Percentiles rank a stretch among this genome's conserved stretches.
Conservation (phyloP, 1,139 yeast species). For the Pichia sp. region DNA sequence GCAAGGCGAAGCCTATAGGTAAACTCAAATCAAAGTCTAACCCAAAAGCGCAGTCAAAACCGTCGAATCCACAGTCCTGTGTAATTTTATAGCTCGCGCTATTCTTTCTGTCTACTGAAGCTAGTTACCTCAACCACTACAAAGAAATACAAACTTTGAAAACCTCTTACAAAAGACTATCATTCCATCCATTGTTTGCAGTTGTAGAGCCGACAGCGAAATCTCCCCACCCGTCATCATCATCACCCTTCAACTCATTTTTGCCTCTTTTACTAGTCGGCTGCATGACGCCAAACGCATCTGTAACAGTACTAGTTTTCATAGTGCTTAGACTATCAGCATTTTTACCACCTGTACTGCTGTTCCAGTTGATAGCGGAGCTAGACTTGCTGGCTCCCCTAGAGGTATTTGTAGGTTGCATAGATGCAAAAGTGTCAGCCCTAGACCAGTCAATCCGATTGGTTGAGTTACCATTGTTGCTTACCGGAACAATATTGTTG, state of each 20-base stretch:
- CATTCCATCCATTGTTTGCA: background rate
- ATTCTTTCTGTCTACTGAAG: no score
- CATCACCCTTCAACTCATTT: background rate
- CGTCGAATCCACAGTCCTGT: background rate
- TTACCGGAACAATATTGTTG: background rate
- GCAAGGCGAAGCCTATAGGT: background rate
- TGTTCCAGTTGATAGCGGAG: background rate
- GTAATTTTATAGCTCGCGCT: background rate
- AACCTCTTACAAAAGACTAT: slow-evolving; percentile 9
- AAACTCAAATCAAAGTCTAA: background rate
- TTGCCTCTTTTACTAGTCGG: slow-evolving; percentile 4
- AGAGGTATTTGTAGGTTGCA: slow-evolving; percentile 13
- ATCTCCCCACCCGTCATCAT: slow-evolving; percentile 19
- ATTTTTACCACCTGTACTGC: background rate
- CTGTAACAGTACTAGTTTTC: background rate
- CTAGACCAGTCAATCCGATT: slow-evolving; percentile 16
- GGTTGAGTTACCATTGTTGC: background rate
- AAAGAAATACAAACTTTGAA: background rate
- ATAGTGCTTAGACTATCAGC: background rate
- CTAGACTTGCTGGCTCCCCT: background rate
- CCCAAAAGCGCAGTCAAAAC: background rate
- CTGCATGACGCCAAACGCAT: slow-evolving; percentile 10
- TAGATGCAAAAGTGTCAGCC: slow-evolving; percentile 6
- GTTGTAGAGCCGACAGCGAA: slow-evolving; percentile 15
- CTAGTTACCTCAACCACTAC: background rate